phyloP scores from a whole-genome alignment of 2,329 filamentous ascomycete species.

The Tolypocladium capitatum region DNA sequence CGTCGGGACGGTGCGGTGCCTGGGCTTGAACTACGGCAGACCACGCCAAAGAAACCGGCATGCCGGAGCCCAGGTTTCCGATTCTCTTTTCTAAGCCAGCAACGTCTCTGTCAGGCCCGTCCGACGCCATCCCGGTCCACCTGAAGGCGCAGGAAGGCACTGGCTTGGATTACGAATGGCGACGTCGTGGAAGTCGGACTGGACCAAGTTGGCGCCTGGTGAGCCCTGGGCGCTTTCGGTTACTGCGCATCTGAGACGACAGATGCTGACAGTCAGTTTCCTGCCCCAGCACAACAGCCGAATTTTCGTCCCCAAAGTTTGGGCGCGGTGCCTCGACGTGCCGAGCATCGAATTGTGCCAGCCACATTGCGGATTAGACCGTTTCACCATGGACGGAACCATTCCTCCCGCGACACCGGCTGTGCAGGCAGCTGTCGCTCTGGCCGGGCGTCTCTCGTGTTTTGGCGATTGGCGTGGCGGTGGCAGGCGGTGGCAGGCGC shows the following conservation, averaged over 20 bases:
- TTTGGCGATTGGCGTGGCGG: background rate
- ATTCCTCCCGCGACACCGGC: too few relatives aligned
- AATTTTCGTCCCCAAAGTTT: constrained; percentile 15
- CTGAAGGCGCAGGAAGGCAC: constrained; percentile 48
- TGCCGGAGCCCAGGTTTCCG: constrained; percentile 58
- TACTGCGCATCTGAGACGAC: background rate
- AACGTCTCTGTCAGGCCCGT: constrained; percentile 51
- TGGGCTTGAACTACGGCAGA: constrained; percentile 61
- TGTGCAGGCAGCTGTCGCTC: too few relatives aligned
- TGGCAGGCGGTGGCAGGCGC: background rate
- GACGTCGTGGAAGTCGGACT: constrained; percentile 57
- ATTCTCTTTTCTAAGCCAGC: constrained; percentile 54
- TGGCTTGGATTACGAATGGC: constrained; percentile 68
- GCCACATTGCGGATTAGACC: too few relatives aligned
- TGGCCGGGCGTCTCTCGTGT: too few relatives aligned
- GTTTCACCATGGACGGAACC: too few relatives aligned
- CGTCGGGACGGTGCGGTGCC: constrained; percentile 52
- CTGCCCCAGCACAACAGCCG: constrained; percentile 16
- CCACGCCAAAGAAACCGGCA: constrained; percentile 56
- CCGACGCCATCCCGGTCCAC: constrained; percentile 53
- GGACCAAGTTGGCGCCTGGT: constrained; percentile 49
- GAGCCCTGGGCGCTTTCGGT: constrained; percentile 1
- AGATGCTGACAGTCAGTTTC: background rate
- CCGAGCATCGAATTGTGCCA: background rate
- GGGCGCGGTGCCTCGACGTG: too few relatives aligned